Evolutionary conservation across 2,329 filamentous ascomycete genomes (phyloP).

Genomic region (Aspergillus tamarii): DNA sequence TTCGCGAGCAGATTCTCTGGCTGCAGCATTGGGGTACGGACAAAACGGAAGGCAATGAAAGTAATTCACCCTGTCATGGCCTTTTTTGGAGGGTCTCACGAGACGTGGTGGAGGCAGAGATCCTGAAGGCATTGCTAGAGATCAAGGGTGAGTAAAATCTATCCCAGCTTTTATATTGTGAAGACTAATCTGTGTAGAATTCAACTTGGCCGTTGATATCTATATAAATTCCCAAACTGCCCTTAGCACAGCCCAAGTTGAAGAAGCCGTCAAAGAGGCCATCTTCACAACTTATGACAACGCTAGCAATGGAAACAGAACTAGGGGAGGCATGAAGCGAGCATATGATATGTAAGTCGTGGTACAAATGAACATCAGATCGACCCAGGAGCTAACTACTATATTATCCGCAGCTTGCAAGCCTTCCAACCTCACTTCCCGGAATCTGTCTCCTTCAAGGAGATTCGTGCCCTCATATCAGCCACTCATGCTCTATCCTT

Average conservation of each 20-base stretch:
- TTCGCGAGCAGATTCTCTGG: slow-evolving; percentile 60
- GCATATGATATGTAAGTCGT: slow-evolving; percentile 58
- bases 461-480: slow-evolving; percentile 58
- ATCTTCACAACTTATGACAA: slow-evolving; percentile 64
- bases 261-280: slow-evolving; percentile 55
- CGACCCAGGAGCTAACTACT: slow-evolving; percentile 6
- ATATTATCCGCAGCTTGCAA: slow-evolving; percentile 36
- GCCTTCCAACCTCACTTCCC: slow-evolving; percentile 48
- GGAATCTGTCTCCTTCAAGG: slow-evolving; percentile 42
- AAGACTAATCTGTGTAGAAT: slow-evolving; percentile 37
- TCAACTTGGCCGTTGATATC: slow-evolving; percentile 44
- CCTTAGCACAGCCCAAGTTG: slow-evolving; percentile 51
- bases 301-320: slow-evolving; percentile 67
- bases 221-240: slow-evolving; percentile 41
- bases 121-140: slow-evolving; percentile 59
- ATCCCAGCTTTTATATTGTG: background rate
- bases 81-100: slow-evolving; percentile 54
- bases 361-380: background rate
- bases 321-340: slow-evolving; percentile 64
- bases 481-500: slow-evolving; percentile 68
- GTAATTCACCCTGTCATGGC: slow-evolving; percentile 43
- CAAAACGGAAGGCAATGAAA: slow-evolving; percentile 16
- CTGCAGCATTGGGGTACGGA: slow-evolving; percentile 61
- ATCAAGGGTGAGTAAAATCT: slow-evolving; percentile 40
- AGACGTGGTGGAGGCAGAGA: slow-evolving; percentile 58